Percentiles rank a stretch among this genome's conserved stretches.
phyloP scores from a whole-genome alignment of 306 rosid genomes.

The Ziziphus jujuba region DNA sequence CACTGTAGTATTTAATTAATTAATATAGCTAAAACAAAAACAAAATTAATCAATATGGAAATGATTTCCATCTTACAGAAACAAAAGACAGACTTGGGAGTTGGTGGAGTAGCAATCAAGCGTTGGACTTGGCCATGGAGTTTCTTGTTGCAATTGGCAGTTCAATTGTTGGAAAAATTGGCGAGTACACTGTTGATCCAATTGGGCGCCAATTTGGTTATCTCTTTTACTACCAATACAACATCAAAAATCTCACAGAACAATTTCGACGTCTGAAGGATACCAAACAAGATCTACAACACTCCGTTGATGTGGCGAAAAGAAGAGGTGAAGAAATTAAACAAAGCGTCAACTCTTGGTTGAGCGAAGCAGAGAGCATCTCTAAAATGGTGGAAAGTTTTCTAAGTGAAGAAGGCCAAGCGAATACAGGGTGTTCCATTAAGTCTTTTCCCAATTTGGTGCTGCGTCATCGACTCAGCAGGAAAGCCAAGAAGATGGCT shows the following conservation, averaged over 20 bases:
- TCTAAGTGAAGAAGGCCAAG: not conserved
- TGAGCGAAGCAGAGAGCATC: not conserved
- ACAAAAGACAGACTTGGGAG: too few relatives aligned
- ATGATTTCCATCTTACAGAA: too few relatives aligned
- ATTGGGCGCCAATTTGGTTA: constrained; percentile 14
- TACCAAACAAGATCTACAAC: not conserved
- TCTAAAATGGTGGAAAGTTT: not conserved
- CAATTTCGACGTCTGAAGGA: not conserved
- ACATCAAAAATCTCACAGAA: not conserved
- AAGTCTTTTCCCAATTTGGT: not conserved
- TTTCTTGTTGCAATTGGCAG: too few relatives aligned
- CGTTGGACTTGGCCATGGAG: too few relatives aligned
- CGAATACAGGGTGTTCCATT: not conserved
- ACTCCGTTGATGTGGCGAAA: not conserved
- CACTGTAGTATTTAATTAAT: too few relatives aligned
- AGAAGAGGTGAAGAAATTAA: not conserved
- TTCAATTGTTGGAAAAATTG: constrained; percentile 2
- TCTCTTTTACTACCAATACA: not conserved
- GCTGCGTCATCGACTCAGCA: constrained; percentile 1
- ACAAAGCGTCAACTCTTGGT: not conserved
- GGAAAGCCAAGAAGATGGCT: constrained; percentile 11
- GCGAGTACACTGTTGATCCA: constrained; percentile 6
- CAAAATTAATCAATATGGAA: too few relatives aligned
- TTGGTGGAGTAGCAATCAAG: too few relatives aligned
- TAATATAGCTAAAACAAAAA: too few relatives aligned